phyloP scores from a whole-genome alignment of 495 filamentous ascomycete species.

The Neurospora sp. region DNA sequence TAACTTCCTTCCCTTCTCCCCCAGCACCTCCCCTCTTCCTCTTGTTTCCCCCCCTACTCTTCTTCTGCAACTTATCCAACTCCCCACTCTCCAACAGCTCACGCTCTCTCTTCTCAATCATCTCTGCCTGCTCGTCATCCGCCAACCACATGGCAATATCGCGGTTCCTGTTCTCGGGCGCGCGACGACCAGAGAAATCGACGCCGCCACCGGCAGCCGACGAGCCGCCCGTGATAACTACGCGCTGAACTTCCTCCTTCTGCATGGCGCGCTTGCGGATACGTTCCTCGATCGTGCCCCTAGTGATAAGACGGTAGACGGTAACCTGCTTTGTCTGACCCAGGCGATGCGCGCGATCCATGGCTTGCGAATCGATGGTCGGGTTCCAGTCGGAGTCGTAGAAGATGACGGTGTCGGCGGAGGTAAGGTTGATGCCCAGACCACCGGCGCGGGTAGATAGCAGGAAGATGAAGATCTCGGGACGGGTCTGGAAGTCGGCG shows the following conservation, averaged over 20 bases:
- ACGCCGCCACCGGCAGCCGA: conserved; percentile 48
- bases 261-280: conserved; percentile 96
- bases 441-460: conserved; percentile 94
- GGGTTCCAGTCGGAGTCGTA: conserved; percentile 99
- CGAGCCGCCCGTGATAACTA: conserved; percentile 86
- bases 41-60: conserved; percentile 7
- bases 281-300: conserved; percentile 94
- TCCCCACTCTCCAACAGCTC: conserved; percentile 58
- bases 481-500: conserved; percentile 84
- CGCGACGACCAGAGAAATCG: conserved; percentile 84
- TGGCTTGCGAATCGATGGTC: conserved; percentile 95
- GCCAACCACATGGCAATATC: conserved; percentile 96
- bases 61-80: conserved; percentile 60
- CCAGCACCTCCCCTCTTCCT: conserved; percentile 27
- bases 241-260: conserved; percentile 98
- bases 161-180: conserved; percentile 79
- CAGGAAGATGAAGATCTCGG: conserved; percentile 94
- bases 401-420: conserved; percentile 92
- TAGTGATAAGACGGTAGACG: conserved; percentile 94
- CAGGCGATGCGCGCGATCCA: conserved; percentile 97
- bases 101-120: conserved; percentile 81
- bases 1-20: conserved; percentile 45
- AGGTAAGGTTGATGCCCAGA: conserved; percentile 93
- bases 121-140: conserved; percentile 85
- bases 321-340: conserved; percentile 94